phyloP scores from a whole-genome alignment of 352 stramenopile species.

The Phytophthora megakarya region DNA sequence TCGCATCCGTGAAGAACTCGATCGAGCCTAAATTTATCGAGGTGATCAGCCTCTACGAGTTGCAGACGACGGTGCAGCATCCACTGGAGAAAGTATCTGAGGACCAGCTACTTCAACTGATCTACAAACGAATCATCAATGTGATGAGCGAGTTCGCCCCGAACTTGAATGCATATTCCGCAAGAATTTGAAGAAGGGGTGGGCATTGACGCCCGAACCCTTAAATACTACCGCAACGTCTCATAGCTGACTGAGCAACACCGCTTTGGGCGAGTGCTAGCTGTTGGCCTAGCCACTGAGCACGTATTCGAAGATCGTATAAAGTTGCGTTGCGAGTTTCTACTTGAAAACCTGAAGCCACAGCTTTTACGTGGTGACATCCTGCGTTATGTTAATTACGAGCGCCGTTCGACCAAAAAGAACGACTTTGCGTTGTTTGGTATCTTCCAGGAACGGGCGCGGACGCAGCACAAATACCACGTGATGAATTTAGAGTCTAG shows the following conservation, averaged over 20 bases:
- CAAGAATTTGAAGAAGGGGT: slow-evolving; percentile 10
- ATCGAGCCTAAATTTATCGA: slow-evolving; percentile 17
- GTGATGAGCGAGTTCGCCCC: slow-evolving; percentile 17
- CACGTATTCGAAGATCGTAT: background rate
- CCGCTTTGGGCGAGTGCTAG: background rate
- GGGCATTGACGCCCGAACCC: slow-evolving; percentile 5
- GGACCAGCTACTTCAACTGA: slow-evolving; percentile 1
- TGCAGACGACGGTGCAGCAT: slow-evolving; percentile 8
- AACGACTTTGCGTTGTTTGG: slow-evolving; percentile 8
- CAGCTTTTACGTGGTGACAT: slow-evolving; percentile 6
- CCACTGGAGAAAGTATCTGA: slow-evolving; percentile 10
- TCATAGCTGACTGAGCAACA: slow-evolving; percentile 3
- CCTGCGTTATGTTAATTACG: slow-evolving; percentile 1
- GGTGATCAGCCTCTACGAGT: slow-evolving; percentile 13
- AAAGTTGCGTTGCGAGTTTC: slow-evolving; percentile 6
- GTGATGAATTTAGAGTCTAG: slow-evolving; percentile 11
- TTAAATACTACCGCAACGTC: slow-evolving; percentile 16
- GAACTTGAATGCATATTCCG: slow-evolving; percentile 16
- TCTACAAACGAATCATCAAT: background rate
- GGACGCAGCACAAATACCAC: slow-evolving; percentile 11
- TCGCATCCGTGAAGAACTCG: slow-evolving; percentile 15
- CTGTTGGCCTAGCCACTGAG: background rate
- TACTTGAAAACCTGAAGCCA: background rate
- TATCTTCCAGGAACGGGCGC: slow-evolving; percentile 9
- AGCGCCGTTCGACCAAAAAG: background rate